These are phyloP conservation scores for Alternaria dauci DNA, from an alignment of 2,329 filamentous ascomycete genomes.

Conservation along the genomic window DNA sequence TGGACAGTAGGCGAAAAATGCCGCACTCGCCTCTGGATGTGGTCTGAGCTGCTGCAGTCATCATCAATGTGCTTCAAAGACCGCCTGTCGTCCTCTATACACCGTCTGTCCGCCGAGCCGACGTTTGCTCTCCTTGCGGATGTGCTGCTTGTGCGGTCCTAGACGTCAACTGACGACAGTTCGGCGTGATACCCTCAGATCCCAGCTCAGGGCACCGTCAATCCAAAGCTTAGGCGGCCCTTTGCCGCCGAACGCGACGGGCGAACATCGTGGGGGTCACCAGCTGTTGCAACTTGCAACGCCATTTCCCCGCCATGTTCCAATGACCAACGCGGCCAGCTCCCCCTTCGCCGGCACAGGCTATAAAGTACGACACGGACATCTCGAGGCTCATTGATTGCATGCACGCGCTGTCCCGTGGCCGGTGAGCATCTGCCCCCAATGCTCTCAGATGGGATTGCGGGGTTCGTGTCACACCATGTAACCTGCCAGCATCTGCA, in stretches of 20 bases:
- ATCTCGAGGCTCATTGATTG: constrained; percentile 6
- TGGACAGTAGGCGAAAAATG: constrained; percentile 23
- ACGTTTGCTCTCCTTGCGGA: constrained; percentile 10
- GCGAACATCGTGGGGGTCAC: constrained; percentile 21
- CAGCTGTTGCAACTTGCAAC: not conserved
- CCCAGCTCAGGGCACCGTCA: constrained; percentile 11
- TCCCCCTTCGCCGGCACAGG: constrained; percentile 17
- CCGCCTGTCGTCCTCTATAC: constrained; percentile 13
- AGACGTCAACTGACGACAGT: constrained; percentile 8
- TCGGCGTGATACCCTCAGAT: constrained; percentile 6
- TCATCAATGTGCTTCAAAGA: constrained; percentile 13
- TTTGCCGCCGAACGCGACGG: constrained; percentile 27
- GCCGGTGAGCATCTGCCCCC: not conserved
- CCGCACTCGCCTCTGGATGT: constrained; percentile 18
- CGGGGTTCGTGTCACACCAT: constrained; percentile 19
- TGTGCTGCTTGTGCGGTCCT: not conserved
- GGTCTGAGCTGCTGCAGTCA: constrained; percentile 21
- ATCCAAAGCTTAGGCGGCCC: constrained; percentile 20
- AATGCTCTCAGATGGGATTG: constrained; percentile 2
- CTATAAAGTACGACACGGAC: constrained; percentile 2
- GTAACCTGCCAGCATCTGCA: constrained; percentile 19
- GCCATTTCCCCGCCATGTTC: constrained; percentile 7
- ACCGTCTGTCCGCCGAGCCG: constrained; percentile 6
- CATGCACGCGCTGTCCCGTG: not conserved
- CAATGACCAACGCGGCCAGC: constrained; percentile 3